Evolutionary conservation across 2,329 filamentous ascomycete genomes (phyloP).

Genomic region (Meredithiella fracta): DNA sequence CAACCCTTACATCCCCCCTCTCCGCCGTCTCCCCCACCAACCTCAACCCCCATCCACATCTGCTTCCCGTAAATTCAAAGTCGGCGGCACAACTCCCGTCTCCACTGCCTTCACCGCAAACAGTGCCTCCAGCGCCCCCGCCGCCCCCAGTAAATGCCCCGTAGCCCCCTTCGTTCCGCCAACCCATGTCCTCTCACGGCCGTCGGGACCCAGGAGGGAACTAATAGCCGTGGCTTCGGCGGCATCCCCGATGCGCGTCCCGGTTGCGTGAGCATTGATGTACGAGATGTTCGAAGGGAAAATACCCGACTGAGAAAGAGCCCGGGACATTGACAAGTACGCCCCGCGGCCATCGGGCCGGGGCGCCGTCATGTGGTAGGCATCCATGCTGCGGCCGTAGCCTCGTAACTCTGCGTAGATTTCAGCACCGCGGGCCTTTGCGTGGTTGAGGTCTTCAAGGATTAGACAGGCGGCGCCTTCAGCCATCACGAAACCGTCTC

Average conservation of each 20-base stretch:
- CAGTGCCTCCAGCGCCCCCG: constrained; percentile 77
- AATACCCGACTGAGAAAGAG: constrained; percentile 55
- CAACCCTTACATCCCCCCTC: constrained; percentile 46
- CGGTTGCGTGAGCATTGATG: constrained; percentile 89
- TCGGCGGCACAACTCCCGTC: constrained; percentile 69
- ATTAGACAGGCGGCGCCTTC: constrained; percentile 82
- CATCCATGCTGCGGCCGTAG: constrained; percentile 82
- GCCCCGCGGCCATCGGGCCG: constrained; percentile 69
- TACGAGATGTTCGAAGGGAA: constrained; percentile 64
- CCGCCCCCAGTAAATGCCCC: constrained; percentile 80
- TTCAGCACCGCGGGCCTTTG: constrained; percentile 55
- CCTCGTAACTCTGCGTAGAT: constrained; percentile 84
- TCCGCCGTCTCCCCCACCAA: constrained; percentile 64
- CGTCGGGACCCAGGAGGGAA: constrained; percentile 38
- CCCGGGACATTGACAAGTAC: constrained; percentile 67
- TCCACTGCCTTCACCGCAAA: constrained; percentile 67
- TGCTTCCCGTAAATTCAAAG: constrained; percentile 58
- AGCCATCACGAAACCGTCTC: constrained; percentile 78
- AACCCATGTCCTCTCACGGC: constrained; percentile 25
- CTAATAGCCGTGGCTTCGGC: constrained; percentile 79
- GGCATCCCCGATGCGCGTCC: constrained; percentile 67
- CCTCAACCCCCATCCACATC: constrained; percentile 61
- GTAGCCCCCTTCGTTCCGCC: constrained; percentile 90
- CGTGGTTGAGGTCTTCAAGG: constrained; percentile 82
- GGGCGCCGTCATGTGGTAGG: constrained; percentile 85